These are phyloP conservation scores for Fomitopsis palustris DNA, from an alignment of 1,284 basidiomycete genomes.

Conservation along the genomic window DNA sequence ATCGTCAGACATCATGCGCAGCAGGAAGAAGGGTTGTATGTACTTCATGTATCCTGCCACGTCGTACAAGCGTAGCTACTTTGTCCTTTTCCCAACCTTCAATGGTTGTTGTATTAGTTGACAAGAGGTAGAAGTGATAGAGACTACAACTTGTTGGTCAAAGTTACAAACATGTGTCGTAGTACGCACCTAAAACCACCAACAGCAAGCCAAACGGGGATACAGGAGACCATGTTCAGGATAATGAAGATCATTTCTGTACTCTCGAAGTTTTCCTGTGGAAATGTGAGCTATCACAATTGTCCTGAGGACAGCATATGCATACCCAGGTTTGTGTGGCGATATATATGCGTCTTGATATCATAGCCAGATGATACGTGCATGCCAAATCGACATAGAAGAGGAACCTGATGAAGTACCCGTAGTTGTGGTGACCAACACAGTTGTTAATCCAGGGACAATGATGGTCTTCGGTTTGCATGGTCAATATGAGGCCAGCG, in stretches of 20 bases:
- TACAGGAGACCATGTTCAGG: slow-evolving; percentile 82
- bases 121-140: slow-evolving; percentile 86
- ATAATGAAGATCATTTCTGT: slow-evolving; percentile 81
- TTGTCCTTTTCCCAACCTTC: slow-evolving; percentile 99
- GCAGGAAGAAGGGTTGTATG: slow-evolving; percentile 13
- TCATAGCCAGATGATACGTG: slow-evolving; percentile 78
- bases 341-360: slow-evolving; percentile 60
- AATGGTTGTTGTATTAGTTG: slow-evolving; percentile 90
- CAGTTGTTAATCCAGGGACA: slow-evolving; percentile 92
- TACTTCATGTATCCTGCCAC: slow-evolving; percentile 85
- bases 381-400: slow-evolving; percentile 90
- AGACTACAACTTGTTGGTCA: slow-evolving; percentile 26
- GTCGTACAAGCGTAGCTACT: slow-evolving; percentile 78
- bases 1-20: neutral
- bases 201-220: slow-evolving; percentile 84
- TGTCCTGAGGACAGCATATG: neutral
- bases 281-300: neutral
- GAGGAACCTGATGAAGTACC: slow-evolving; percentile 90
- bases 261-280: slow-evolving; percentile 66
- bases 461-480: slow-evolving; percentile 69
- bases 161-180: neutral
- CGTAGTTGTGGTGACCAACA: slow-evolving; percentile 87
- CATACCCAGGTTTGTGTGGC: slow-evolving; percentile 51
- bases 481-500: neutral
- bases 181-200: slow-evolving; percentile 75